Evolutionary conservation across 1,139 yeast genomes (phyloP).

Genomic region (Casaregolazyma lundiana): DNA sequence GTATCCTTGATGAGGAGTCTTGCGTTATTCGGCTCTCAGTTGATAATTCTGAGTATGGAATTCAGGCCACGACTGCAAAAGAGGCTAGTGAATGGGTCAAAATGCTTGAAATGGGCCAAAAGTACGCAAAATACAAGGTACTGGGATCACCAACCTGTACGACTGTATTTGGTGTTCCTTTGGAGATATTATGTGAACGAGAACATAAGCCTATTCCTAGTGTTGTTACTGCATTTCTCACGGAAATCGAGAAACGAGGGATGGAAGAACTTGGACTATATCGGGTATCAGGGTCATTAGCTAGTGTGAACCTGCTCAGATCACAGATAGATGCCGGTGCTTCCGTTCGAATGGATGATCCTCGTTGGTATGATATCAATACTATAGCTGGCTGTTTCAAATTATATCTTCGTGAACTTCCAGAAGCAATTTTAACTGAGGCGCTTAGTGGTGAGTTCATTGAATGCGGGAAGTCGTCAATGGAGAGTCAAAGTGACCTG

Average conservation of each 20-base stretch:
- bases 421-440: conserved; percentile 75
- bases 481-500: conserved; percentile 12
- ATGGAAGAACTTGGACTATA: conserved; percentile 88
- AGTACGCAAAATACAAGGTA: conserved; percentile 32
- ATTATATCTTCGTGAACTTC: conserved; percentile 77
- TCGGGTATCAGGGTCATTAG: conserved; percentile 85
- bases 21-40: conserved; percentile 57
- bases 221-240: conserved; percentile 59
- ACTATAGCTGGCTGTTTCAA: conserved; percentile 89
- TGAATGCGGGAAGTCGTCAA: conserved; percentile 20
- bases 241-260: conserved; percentile 77
- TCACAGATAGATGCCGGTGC: conserved; percentile 70
- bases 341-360: conserved; percentile 59
- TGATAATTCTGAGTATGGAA: conserved; percentile 49
- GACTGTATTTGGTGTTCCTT: conserved; percentile 85
- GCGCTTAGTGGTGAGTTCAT: conserved; percentile 52
- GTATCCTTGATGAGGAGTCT: conserved; percentile 33
- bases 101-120: conserved; percentile 38
- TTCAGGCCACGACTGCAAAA: conserved; percentile 62
- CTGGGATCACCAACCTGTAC: conserved; percentile 29
- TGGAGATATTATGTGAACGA: conserved; percentile 66
- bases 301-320: conserved; percentile 67
- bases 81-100: conserved; percentile 78
- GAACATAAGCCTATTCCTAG: conserved; percentile 61
- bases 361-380: conserved; percentile 74